phyloP scores from a whole-genome alignment of 306 rosid genomes.

The Corylus americana region DNA sequence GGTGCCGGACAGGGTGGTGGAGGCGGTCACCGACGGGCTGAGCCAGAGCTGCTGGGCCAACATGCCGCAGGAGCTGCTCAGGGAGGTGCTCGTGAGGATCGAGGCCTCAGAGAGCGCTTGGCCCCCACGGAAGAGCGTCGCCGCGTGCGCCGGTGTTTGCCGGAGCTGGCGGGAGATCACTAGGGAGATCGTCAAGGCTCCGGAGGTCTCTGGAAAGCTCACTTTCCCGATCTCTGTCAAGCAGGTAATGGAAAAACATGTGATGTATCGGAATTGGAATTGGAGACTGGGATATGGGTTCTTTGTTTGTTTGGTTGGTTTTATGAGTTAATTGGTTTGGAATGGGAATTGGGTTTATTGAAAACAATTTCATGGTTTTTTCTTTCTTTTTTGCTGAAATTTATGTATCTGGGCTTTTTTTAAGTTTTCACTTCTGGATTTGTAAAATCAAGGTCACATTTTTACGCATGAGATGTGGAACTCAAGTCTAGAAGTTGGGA shows the following conservation, averaged over 20 bases:
- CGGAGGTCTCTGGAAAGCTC: constrained; percentile 62
- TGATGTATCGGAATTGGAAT: not conserved
- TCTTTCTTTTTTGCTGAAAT: not conserved
- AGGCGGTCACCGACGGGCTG: constrained; percentile 36
- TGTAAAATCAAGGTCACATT: not conserved
- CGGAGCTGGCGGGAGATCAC: constrained; percentile 85
- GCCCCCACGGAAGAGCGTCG: constrained; percentile 85
- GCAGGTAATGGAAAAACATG: constrained; percentile 55
- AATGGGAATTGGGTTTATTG: not conserved
- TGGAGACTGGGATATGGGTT: not conserved
- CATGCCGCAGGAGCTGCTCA: constrained; percentile 94
- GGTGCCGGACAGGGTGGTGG: constrained; percentile 47
- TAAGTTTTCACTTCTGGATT: not conserved
- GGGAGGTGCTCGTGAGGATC: constrained; percentile 74
- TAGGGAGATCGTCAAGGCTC: constrained; percentile 77
- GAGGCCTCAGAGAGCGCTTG: constrained; percentile 78
- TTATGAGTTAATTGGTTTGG: not conserved
- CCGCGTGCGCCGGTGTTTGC: constrained; percentile 93
- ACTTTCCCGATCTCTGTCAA: constrained; percentile 94
- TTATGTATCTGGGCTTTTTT: not conserved
- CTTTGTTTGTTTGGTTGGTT: not conserved
- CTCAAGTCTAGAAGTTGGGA: not conserved
- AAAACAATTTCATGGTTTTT: not conserved
- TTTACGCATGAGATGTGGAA: not conserved
- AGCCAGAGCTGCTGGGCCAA: constrained; percentile 81